Evolutionary conservation across 1,284 basidiomycete genomes (phyloP).

Genomic region (Microbotryum intermedium): DNA sequence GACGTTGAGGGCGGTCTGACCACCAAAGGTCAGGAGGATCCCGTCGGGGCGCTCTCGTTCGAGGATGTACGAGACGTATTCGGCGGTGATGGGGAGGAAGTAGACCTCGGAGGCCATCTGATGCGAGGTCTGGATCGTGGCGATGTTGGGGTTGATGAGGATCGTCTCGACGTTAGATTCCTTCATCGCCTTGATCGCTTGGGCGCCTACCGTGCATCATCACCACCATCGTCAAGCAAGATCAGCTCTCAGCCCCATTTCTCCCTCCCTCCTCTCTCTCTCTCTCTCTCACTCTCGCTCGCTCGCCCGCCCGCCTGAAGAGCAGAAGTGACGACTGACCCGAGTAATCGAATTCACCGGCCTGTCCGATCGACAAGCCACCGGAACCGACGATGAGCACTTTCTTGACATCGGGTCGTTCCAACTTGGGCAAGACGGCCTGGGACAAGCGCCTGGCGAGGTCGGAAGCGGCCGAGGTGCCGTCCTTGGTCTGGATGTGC

Average conservation of each 20-base stretch:
- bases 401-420: constrained; percentile 80
- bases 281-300: not conserved
- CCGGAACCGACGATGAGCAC: constrained; percentile 97
- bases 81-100: constrained; percentile 91
- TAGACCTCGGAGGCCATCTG: constrained; percentile 94
- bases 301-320: not conserved
- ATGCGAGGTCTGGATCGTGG: constrained; percentile 87
- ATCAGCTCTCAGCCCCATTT: not conserved
- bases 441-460: constrained; percentile 83
- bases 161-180: constrained; percentile 94
- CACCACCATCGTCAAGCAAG: not conserved
- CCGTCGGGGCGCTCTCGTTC: constrained; percentile 98
- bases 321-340: constrained; percentile 45
- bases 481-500: constrained; percentile 30
- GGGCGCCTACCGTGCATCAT: constrained; percentile 50
- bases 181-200: constrained; percentile 94
- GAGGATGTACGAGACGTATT: constrained; percentile 96
- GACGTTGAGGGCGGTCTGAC: constrained; percentile 95
- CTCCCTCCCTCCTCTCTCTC: not conserved
- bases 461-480: constrained; percentile 54
- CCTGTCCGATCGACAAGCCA: constrained; percentile 94
- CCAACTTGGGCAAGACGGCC: constrained; percentile 76
- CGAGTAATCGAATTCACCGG: constrained; percentile 98
- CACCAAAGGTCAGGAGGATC: constrained; percentile 94
- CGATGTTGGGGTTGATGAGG: constrained; percentile 95